A percentile compares a stretch with the other conserved stretches of the same genome.
phyloP scores from a whole-genome alignment of 2,329 filamentous ascomycete genomes.

The Ophioceras dolichostomum region DNA sequence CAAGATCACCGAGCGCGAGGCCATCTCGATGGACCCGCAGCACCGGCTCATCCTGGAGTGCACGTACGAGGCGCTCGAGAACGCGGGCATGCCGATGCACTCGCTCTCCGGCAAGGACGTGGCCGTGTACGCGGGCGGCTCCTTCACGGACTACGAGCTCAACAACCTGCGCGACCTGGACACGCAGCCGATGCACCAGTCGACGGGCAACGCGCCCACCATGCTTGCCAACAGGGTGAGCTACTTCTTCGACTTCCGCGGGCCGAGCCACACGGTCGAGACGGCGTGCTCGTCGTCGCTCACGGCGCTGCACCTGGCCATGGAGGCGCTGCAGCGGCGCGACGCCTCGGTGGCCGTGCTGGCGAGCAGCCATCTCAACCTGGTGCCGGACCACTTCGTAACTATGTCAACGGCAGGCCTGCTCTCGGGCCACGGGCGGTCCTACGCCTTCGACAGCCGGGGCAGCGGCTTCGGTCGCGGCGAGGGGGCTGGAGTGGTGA shows the following conservation, averaged over 20 bases:
- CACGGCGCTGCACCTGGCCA: conserved; percentile 7
- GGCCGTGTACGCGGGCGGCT: conserved; percentile 18
- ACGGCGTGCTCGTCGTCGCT: conserved; percentile 9
- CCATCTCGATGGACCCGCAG: conserved; percentile 20
- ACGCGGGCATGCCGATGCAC: conserved; percentile 17
- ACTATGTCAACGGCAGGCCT: conserved; percentile 8
- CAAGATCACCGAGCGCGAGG: conserved; percentile 21
- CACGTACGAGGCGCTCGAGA: conserved; percentile 20
- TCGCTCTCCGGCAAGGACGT: conserved; percentile 15
- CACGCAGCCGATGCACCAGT: conserved; percentile 10
- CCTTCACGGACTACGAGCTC: conserved; percentile 7
- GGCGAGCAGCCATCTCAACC: conserved; percentile 4
- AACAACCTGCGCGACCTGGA: conserved; percentile 10
- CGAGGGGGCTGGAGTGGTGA: conserved; percentile 26
- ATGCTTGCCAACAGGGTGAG: conserved; percentile 10
- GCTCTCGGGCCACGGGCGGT: conserved; percentile 8
- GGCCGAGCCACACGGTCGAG: conserved; percentile 8
- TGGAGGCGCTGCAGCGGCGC: conserved; percentile 6
- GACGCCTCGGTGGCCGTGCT: conserved; percentile 5
- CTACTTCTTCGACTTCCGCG: conserved; percentile 11
- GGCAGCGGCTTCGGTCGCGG: conserved; percentile 33
- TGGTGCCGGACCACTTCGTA: conserved; percentile 7
- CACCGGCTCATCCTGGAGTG: conserved; percentile 19
- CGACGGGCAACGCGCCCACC: conserved; percentile 11
- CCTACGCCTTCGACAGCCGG: conserved; percentile 19